A percentile compares a stretch with the other conserved stretches of the same genome.
These are phyloP conservation scores for Parafenestella ontariensis DNA, from an alignment of 2,329 filamentous ascomycete species.

Conservation along the genomic window DNA sequence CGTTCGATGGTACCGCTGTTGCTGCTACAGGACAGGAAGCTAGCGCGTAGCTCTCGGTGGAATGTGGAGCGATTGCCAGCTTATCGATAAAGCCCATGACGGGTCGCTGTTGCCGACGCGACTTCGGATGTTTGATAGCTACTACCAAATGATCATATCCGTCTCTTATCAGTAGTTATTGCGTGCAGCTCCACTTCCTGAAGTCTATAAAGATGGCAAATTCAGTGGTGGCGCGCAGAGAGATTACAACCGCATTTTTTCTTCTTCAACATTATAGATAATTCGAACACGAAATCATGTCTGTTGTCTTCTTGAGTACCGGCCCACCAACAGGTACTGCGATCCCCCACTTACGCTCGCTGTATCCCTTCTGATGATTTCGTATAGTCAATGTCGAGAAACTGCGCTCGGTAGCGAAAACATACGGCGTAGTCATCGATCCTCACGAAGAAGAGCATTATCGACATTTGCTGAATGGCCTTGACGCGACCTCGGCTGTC, in stretches of 20 bases:
- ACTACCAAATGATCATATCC: not conserved
- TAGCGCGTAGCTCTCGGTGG: not conserved
- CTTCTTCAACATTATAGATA: not conserved
- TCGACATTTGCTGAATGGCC: slow-evolving; percentile 29
- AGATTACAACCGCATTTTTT: not conserved
- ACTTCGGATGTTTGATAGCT: not conserved
- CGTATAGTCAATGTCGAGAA: slow-evolving; percentile 17
- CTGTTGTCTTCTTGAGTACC: slow-evolving; percentile 25
- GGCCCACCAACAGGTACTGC: slow-evolving; percentile 20
- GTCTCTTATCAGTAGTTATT: not conserved
- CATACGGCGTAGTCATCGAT: slow-evolving; percentile 18
- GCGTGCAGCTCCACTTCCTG: not conserved
- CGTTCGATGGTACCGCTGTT: no score
- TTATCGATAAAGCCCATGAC: not conserved
- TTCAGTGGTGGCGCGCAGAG: not conserved
- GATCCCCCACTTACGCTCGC: not conserved
- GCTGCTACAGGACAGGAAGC: not conserved
- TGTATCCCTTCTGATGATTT: not conserved
- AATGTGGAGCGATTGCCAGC: not conserved
- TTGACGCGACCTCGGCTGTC: slow-evolving; percentile 25
- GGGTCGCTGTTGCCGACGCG: not conserved
- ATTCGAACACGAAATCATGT: slow-evolving; percentile 12
- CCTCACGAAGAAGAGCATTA: slow-evolving; percentile 25
- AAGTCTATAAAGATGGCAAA: not conserved
- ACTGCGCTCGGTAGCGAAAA: slow-evolving; percentile 18